Evolutionary conservation across 2,329 filamentous ascomycete species (phyloP).

Genomic region (Colletotrichum chlorophyti): DNA sequence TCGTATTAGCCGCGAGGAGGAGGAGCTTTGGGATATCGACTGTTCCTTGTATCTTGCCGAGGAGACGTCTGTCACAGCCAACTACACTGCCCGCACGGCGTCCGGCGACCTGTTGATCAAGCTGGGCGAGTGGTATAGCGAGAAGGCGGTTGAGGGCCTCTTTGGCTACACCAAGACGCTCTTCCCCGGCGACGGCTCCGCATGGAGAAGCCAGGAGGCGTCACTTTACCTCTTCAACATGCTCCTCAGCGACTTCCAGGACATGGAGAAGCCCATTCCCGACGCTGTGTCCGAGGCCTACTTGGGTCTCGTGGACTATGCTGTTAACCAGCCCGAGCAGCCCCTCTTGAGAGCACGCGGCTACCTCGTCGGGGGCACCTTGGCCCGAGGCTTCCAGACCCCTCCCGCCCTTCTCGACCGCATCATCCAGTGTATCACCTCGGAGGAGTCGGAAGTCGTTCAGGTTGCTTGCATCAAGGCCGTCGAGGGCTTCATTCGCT

Average conservation of each 20-base stretch:
- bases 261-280: conserved; percentile 75
- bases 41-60: conserved; percentile 95
- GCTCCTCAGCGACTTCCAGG: conserved; percentile 82
- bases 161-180: conserved; percentile 78
- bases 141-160: conserved; percentile 78
- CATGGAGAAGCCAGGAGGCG: conserved; percentile 76
- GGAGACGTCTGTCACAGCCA: conserved; percentile 91
- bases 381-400: conserved; percentile 73
- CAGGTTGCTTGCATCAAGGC: conserved; percentile 91
- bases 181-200: conserved; percentile 62
- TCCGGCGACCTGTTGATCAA: conserved; percentile 93
- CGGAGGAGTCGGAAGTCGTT: conserved; percentile 84
- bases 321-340: conserved; percentile 72
- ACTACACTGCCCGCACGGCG: conserved; percentile 93
- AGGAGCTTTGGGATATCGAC: conserved; percentile 95
- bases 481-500: conserved; percentile 70
- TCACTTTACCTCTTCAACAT: conserved; percentile 86
- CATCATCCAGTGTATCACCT: conserved; percentile 76
- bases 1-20: conserved; percentile 90
- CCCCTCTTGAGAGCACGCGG: conserved; percentile 85
- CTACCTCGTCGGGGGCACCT: conserved; percentile 82
- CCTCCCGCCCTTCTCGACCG: conserved; percentile 72
- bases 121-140: conserved; percentile 86
- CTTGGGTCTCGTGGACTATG: conserved; percentile 80
- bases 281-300: conserved; percentile 75